Base-by-base conservation (phyloP, 2,329 filamentous ascomycete species). In the Colletotrichum liaoningense region DNA sequence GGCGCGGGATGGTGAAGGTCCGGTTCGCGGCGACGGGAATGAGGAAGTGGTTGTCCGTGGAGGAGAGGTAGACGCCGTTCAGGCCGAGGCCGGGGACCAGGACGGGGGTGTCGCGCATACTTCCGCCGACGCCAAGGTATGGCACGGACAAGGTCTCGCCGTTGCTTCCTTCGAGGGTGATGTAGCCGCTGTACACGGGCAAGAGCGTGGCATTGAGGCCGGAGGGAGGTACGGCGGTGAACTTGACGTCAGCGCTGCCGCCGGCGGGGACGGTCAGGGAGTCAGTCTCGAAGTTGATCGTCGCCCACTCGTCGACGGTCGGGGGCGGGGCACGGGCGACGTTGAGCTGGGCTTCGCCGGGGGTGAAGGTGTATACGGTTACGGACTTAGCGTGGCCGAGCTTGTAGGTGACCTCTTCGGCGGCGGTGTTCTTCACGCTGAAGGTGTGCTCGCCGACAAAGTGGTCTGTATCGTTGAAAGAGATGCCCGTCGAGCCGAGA, bases 381-480 rank as follows among this genome's bases (percentile, higher is more conserved):
- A 78, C 78, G 14, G 83, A 80, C 19, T 78, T 76, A 30, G 80
- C 77, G 65, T 84, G 79, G 56, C 79, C 79, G 42, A 87, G 77
- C n/a, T 77, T 77, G 76, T 85, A 87, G 5, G 81, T 82, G 24
- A 82, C 77, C 5, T 78, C 78, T 38, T 80, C 76, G 11, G 75
- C 73, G 54, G 81, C 84, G 12, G 78, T 79, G 78, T 87, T 87
- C 57, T 77, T 80, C 76, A 87, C 80, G 55, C 77, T 81, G 74
- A 87, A 84, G 63, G 78, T 79, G n/a, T 79, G 77, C 24, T 75
- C 77, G 16, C 75, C 71, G 14, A 78, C 77, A 65, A 86, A 82
- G 77, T 86, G 76, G 59, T 81, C 80, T 9, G 83, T 86, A 74
- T 87, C 85, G 72, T 87, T 87, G 77, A 87, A 83, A 24, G 81